These are phyloP conservation scores for Trichoderma endophyticum DNA, from an alignment of 2,329 filamentous ascomycete genomes.

Conservation along the genomic window DNA sequence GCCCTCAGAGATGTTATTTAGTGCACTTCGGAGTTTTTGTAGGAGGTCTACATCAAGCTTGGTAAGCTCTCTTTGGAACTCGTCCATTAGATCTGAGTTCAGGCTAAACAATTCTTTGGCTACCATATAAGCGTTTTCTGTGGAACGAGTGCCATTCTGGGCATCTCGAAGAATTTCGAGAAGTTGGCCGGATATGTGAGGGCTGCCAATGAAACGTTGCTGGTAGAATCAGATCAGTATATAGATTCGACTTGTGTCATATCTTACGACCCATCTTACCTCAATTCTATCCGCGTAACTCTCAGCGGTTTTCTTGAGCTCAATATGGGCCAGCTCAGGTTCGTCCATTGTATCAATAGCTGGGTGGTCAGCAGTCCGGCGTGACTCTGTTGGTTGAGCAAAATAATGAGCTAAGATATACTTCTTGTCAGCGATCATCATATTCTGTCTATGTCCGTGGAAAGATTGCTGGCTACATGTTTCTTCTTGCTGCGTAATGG, in stretches of 20 bases:
- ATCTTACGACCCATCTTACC: accelerated
- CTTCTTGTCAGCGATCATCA: neutral
- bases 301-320: neutral
- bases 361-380: accelerated
- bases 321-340: accelerated
- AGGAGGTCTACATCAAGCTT: neutral
- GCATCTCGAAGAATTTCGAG: neutral
- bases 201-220: neutral
- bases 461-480: neutral
- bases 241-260: neutral
- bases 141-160: neutral
- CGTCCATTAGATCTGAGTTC: neutral
- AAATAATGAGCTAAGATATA: neutral
- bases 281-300: neutral
- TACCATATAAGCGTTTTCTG: no score
- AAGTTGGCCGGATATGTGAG: neutral
- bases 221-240: neutral
- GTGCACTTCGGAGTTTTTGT: neutral
- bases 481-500: neutral
- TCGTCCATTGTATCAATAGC: accelerated
- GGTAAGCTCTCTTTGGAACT: neutral
- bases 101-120: neutral
- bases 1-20: neutral
- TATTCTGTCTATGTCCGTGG: neutral
- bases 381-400: neutral